Conservation (phyloP, 2,329 filamentous ascomycete species). For the Ascochyta rabiei region DNA sequence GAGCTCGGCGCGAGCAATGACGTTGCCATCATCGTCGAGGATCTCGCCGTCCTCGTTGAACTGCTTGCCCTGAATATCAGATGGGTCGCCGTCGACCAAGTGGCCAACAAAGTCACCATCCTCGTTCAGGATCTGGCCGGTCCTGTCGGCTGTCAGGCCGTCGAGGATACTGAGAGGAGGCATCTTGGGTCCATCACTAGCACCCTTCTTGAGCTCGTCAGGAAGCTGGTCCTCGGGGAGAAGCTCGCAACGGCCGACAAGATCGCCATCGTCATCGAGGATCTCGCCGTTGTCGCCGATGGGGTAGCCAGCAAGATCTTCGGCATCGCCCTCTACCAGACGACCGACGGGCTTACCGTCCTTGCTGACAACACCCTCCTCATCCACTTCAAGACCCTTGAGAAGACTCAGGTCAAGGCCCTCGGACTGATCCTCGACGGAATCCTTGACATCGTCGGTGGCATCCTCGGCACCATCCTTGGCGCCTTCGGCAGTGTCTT, state of each 20-base stretch:
- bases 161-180: conserved; percentile 56
- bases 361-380: conserved; percentile 59
- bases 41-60: conserved; percentile 62
- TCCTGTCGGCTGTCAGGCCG: conserved; percentile 54
- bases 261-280: conserved; percentile 60
- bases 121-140: conserved; percentile 57
- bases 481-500: conserved; percentile 38
- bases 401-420: conserved; percentile 55
- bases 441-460: conserved; percentile 35
- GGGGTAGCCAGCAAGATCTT: conserved; percentile 58
- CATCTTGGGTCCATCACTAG: conserved; percentile 45
- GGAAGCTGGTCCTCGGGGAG: conserved; percentile 50
- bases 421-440: conserved; percentile 35
- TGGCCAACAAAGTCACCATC: conserved; percentile 58
- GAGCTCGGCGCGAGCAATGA: conserved; percentile 59
- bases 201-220: conserved; percentile 50
- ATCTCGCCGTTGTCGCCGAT: conserved; percentile 63
- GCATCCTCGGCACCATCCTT: conserved; percentile 38
- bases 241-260: conserved; percentile 60
- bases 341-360: conserved; percentile 57
- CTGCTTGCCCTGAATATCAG: conserved; percentile 55
- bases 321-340: conserved; percentile 59
- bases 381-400: conserved; percentile 59
- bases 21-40: conserved; percentile 60
- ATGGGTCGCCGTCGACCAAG: conserved; percentile 55